phyloP scores from a whole-genome alignment of 2,329 filamentous ascomycete species.

The Epichloe typhina region DNA sequence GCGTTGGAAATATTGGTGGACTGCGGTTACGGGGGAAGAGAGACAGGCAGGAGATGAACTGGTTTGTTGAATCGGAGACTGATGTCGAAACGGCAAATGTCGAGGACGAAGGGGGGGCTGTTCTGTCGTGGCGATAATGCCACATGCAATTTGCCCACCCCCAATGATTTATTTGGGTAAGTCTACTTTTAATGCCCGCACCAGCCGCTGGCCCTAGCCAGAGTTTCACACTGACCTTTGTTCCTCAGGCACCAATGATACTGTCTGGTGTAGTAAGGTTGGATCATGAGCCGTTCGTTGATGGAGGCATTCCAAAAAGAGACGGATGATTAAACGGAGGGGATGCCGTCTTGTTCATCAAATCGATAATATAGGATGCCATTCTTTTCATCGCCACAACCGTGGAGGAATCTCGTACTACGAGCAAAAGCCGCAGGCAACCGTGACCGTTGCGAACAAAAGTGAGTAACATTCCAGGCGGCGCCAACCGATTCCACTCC shows the following conservation, averaged over 20 bases:
- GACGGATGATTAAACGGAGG: too few relatives aligned
- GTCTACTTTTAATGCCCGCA: background rate
- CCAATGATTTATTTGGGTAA: slow-evolving; percentile 1
- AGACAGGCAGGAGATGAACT: background rate
- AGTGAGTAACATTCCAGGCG: background rate
- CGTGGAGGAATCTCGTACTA: too few relatives aligned
- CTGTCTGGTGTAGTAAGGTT: background rate
- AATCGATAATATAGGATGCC: too few relatives aligned
- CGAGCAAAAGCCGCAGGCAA: background rate
- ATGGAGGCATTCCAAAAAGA: background rate
- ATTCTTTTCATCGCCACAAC: too few relatives aligned
- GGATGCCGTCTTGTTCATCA: too few relatives aligned
- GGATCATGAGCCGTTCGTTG: background rate
- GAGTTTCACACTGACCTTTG: background rate
- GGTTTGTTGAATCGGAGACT: background rate
- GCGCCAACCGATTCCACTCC: background rate
- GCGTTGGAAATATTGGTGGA: background rate
- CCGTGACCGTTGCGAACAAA: background rate
- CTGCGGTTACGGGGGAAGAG: slow-evolving; percentile 7
- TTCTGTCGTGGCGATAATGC: slow-evolving; percentile 2
- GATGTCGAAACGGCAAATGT: background rate
- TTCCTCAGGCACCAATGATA: slow-evolving; percentile 8
- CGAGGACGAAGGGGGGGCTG: slow-evolving; percentile 1
- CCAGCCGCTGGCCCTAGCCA: background rate
- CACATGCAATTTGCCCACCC: slow-evolving; percentile 1